Percentiles rank a stretch among this genome's conserved stretches.
phyloP scores from a whole-genome alignment of 2,329 filamentous ascomycete genomes.

The Alternaria longipes region DNA sequence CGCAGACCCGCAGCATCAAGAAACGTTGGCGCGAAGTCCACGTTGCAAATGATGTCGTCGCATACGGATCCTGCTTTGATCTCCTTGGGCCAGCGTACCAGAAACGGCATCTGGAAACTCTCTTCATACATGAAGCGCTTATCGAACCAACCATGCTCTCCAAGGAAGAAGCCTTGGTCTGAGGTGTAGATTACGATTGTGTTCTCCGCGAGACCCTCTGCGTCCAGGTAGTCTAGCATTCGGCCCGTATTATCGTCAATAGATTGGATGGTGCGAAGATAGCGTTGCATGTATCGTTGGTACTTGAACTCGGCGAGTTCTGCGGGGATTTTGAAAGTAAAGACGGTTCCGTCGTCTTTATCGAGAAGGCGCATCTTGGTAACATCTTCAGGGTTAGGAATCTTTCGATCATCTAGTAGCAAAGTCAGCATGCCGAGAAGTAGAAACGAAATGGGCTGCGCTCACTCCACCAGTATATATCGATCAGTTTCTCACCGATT shows the following conservation, averaged over 20 bases:
- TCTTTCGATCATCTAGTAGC: slow-evolving; percentile 49
- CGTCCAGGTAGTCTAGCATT: slow-evolving; percentile 59
- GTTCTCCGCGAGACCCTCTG: slow-evolving; percentile 54
- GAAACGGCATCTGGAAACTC: slow-evolving; percentile 65
- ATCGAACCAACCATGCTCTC: slow-evolving; percentile 67
- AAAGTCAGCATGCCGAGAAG: slow-evolving; percentile 1
- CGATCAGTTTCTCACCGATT: slow-evolving; percentile 49
- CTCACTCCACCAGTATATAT: neutral
- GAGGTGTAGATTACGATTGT: slow-evolving; percentile 65
- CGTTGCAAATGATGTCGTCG: slow-evolving; percentile 63
- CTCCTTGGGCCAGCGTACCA: slow-evolving; percentile 58
- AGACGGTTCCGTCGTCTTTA: slow-evolving; percentile 58
- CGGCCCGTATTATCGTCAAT: slow-evolving; percentile 65
- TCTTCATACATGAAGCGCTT: slow-evolving; percentile 69
- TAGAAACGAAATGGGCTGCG: neutral
- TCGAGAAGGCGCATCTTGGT: slow-evolving; percentile 53
- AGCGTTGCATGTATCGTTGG: slow-evolving; percentile 59
- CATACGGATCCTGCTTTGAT: slow-evolving; percentile 54
- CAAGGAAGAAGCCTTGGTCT: slow-evolving; percentile 66
- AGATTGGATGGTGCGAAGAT: slow-evolving; percentile 62
- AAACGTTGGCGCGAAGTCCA: slow-evolving; percentile 64
- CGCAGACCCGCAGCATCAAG: slow-evolving; percentile 57
- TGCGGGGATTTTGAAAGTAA: slow-evolving; percentile 54
- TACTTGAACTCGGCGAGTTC: slow-evolving; percentile 63
- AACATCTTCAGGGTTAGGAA: slow-evolving; percentile 49